Base-by-base conservation (phyloP, 805 yeast species). In the Schwanniomyces yamadae region DNA sequence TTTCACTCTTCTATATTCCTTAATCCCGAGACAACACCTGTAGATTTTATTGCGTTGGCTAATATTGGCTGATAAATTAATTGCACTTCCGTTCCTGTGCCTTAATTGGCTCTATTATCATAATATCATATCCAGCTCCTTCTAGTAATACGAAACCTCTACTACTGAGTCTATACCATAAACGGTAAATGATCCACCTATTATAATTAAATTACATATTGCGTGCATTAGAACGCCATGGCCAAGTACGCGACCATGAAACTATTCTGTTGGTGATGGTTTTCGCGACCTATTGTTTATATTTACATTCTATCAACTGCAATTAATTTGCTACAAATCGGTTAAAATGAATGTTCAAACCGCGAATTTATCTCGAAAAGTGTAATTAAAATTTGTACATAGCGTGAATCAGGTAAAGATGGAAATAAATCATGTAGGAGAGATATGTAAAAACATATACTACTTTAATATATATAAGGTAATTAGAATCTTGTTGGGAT, bases 301-400 rank as follows among this genome's bases (percentile, higher is more conserved):
- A 30, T 35, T 35, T 35, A 30, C 39, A 23, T 31, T 35, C 23
- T 22, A 13, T 24, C 23, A 26, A 35, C 23, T 35, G 39, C 39
- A 31, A 30, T 35, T 35, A 35, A 35, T 35, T 35, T 23, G 39
- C 29, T 31, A 32, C n/a, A n/a, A n/a, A n/a, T n/a, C n/a, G n/a
- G n/a, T n/a, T n/a, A 33, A 33, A 35, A 27, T 15, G 29, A 31
- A 18, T 24, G 18, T 18, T 11, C 25, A 20, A 15, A 30, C 16
- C 34, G 34, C 34, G 34, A 18, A 25, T 35, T 26, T 21, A 16
- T 12, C 10, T 24, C 12, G 19, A 24, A 17, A 16, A 15, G 17
- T 26, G 24, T 21, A 35, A 23, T 19, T 16, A 25, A 23, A 31
- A 35, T 27, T 20, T 29, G 27, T 35, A 25, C 16, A 13, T 29